Conservation (phyloP, 257 asterid genomes). For the Paulownia fortunei region DNA sequence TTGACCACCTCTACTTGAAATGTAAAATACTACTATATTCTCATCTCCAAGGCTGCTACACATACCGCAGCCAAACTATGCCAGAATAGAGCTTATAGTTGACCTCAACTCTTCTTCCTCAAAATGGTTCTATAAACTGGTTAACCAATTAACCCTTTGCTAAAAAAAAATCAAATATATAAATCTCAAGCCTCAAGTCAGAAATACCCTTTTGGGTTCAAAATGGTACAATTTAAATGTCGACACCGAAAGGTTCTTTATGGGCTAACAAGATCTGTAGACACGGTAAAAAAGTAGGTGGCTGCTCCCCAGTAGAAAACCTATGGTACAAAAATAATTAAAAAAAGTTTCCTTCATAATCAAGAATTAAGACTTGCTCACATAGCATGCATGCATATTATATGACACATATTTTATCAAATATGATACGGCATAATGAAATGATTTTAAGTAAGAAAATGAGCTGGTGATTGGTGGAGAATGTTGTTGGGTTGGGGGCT, state of each 20-base stretch:
- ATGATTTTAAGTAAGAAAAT: background rate
- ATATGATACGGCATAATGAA: background rate
- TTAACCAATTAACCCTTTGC: background rate
- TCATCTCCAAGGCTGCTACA: constrained; percentile 32
- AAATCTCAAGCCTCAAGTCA: background rate
- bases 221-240: background rate
- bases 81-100: constrained; percentile 20
- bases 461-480: background rate
- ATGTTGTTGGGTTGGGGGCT: background rate
- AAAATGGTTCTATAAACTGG: background rate
- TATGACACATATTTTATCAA: background rate
- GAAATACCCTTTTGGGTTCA: constrained; percentile 12
- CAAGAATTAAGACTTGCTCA: constrained; percentile 14
- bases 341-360: background rate
- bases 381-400: constrained; percentile 27
- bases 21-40: constrained; percentile 6
- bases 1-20: constrained; percentile 34
- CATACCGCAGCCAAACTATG: constrained; percentile 17
- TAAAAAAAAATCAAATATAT: background rate
- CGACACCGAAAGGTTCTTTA: background rate
- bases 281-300: background rate
- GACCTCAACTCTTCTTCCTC: constrained; percentile 29
- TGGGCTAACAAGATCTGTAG: background rate
- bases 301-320: background rate
- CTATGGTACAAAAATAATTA: background rate